These are phyloP conservation scores for Fusarium nygamai DNA, from an alignment of 2,329 filamentous ascomycete species.

Conservation along the genomic window DNA sequence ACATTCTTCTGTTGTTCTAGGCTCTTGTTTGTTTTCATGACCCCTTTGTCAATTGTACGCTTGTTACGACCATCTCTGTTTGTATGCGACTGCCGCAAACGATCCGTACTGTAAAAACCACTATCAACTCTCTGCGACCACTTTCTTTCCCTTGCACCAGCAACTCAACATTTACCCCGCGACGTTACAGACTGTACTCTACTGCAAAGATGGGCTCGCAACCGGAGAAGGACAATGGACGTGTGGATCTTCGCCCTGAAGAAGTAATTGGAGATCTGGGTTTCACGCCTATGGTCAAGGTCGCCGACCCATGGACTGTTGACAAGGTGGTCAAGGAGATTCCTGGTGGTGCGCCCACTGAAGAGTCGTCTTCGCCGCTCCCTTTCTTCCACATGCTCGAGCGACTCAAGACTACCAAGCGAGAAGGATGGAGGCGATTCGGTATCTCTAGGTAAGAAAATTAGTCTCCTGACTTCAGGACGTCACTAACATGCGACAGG, in stretches of 20 bases:
- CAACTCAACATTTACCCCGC: constrained; percentile 23
- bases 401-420: constrained; percentile 93
- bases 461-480: accelerated
- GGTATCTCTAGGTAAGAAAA: constrained; percentile 68
- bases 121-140: not conserved
- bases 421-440: constrained; percentile 95
- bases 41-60: not conserved
- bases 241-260: constrained; percentile 29
- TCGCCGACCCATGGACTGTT: constrained; percentile 63
- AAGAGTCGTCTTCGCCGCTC: constrained; percentile 76
- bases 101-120: not conserved
- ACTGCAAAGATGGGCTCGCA: constrained; percentile 45
- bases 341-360: constrained; percentile 61
- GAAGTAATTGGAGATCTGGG: constrained; percentile 44
- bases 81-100: not conserved
- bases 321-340: constrained; percentile 74
- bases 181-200: constrained; percentile 1
- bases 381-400: constrained; percentile 96
- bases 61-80: constrained; percentile 15
- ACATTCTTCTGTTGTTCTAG: constrained; percentile 4
- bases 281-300: constrained; percentile 50
- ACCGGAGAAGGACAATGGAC: constrained; percentile 31
- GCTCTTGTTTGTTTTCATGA: not conserved
- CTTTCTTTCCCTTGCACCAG: not conserved
- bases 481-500: constrained; percentile 47